phyloP scores from a whole-genome alignment of 2,329 filamentous ascomycete species.

The Alternaria consortialis region DNA sequence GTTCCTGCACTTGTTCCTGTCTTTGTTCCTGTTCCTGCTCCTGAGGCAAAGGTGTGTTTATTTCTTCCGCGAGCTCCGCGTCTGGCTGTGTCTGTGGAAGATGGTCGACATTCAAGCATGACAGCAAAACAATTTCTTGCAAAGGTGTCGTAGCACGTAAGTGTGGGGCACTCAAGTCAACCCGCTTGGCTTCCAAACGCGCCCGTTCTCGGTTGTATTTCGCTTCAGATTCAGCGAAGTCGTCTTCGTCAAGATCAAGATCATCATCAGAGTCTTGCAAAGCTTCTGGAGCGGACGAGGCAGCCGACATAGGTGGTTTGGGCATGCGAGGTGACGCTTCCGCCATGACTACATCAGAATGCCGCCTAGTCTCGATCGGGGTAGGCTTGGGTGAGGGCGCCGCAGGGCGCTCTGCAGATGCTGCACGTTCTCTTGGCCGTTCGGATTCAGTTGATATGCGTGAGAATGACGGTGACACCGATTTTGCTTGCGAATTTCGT shows the following conservation, averaged over 20 bases:
- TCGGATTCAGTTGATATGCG: slow-evolving; percentile 27
- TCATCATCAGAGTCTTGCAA: slow-evolving; percentile 58
- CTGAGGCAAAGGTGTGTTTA: slow-evolving; percentile 25
- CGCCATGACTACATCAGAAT: slow-evolving; percentile 48
- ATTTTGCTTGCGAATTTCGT: slow-evolving; percentile 34
- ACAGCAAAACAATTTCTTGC: slow-evolving; percentile 55
- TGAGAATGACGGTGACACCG: slow-evolving; percentile 32
- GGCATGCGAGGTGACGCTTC: slow-evolving; percentile 41
- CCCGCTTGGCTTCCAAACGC: slow-evolving; percentile 53
- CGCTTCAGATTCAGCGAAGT: slow-evolving; percentile 57
- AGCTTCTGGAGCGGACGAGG: slow-evolving; percentile 44
- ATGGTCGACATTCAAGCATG: slow-evolving; percentile 49
- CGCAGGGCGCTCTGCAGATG: slow-evolving; percentile 33
- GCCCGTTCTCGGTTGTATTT: slow-evolving; percentile 58
- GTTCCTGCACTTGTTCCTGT: slow-evolving; percentile 10
- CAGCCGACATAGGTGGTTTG: slow-evolving; percentile 40
- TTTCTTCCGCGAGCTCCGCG: slow-evolving; percentile 25
- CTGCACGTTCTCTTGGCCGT: slow-evolving; percentile 30
- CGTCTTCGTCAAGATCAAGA: slow-evolving; percentile 56
- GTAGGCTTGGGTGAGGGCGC: slow-evolving; percentile 36
- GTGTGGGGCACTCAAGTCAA: slow-evolving; percentile 54
- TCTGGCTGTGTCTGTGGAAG: slow-evolving; percentile 30
- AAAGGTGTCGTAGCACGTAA: slow-evolving; percentile 56
- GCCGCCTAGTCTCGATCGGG: slow-evolving; percentile 41
- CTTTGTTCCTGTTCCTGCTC: slow-evolving; percentile 23